Conservation (phyloP, 208 protist genomes). For the Trypanosomatidae sp. region DNA sequence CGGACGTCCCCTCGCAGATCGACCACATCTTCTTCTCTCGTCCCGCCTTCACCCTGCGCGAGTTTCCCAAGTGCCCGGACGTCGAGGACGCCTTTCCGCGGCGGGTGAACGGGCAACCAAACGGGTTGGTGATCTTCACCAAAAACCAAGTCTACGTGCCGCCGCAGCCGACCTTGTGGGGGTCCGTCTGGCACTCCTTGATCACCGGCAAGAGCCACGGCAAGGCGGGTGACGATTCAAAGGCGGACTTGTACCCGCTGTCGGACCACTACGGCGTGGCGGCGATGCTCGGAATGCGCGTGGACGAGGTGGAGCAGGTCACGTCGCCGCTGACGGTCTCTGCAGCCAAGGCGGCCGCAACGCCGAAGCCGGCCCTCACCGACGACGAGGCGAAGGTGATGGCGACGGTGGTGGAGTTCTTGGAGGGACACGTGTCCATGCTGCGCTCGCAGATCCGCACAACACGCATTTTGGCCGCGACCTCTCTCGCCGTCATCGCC, state of each 20-base stretch:
- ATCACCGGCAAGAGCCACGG: slow-evolving; percentile 18
- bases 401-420: slow-evolving; percentile 34
- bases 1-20: slow-evolving; percentile 80
- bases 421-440: slow-evolving; percentile 40
- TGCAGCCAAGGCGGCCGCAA: not conserved
- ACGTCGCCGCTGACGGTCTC: not conserved
- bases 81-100: slow-evolving; percentile 38
- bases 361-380: slow-evolving; percentile 12
- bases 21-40: slow-evolving; percentile 83
- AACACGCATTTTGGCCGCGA: slow-evolving; percentile 35
- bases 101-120: slow-evolving; percentile 32
- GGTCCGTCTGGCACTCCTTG: slow-evolving; percentile 20
- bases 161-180: slow-evolving; percentile 17
- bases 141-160: slow-evolving; percentile 44
- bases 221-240: not conserved
- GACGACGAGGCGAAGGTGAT: slow-evolving; percentile 48
- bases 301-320: slow-evolving; percentile 10
- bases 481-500: slow-evolving; percentile 27
- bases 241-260: slow-evolving; percentile 39
- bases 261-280: slow-evolving; percentile 92
- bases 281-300: slow-evolving; percentile 39
- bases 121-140: slow-evolving; percentile 78
- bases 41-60: slow-evolving; percentile 38
- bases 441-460: slow-evolving; percentile 40
- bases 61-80: slow-evolving; percentile 74